Conservation (phyloP, 495 filamentous ascomycete species). For the Talaromyces ruber region DNA sequence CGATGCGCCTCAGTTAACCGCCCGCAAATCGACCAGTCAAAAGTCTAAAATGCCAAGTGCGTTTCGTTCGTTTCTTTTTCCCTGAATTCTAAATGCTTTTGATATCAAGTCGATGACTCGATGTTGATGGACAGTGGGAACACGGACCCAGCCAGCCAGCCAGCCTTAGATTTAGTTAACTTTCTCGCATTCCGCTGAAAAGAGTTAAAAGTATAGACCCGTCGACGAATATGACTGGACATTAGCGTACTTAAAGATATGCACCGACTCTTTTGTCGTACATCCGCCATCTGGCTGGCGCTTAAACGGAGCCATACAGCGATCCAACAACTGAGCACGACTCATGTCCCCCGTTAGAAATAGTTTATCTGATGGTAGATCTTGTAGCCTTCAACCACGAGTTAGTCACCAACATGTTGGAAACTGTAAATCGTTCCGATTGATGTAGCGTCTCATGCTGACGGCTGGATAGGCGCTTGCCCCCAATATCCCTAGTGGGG, state of each 20-base stretch:
- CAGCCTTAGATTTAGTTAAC: background rate
- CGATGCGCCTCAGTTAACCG: background rate
- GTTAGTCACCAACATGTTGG: background rate
- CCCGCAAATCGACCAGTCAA: background rate
- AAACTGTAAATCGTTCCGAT: background rate
- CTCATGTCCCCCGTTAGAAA: background rate
- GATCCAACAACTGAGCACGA: background rate
- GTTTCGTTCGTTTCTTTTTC: background rate
- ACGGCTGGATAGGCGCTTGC: background rate
- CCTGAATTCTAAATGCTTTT: background rate
- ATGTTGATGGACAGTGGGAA: background rate
- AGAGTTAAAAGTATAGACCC: background rate
- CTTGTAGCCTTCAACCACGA: background rate
- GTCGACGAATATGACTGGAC: background rate
- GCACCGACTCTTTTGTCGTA: background rate
- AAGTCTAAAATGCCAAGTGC: background rate
- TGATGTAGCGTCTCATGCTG: background rate
- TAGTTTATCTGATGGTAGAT: background rate
- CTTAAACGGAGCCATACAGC: conserved; percentile 1
- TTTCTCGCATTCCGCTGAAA: background rate
- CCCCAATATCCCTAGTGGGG: background rate
- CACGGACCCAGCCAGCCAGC: background rate
- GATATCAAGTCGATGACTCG: background rate
- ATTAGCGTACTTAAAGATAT: background rate
- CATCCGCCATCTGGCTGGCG: background rate